Percentiles rank a stretch among this genome's conserved stretches.
phyloP scores from a whole-genome alignment of 306 rosid genomes.

The Morella rubra region DNA sequence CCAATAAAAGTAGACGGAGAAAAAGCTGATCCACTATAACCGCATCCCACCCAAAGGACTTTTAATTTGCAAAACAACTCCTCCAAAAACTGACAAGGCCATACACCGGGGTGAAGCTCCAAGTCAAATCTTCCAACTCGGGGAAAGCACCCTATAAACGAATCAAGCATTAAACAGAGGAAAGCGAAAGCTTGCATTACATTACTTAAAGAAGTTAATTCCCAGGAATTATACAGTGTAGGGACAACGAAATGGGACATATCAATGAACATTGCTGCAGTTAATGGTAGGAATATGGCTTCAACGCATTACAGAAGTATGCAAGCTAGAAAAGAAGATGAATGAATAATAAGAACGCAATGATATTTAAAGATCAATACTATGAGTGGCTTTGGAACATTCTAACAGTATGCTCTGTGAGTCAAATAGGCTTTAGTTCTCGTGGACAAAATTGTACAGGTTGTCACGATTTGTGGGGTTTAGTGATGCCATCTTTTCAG shows the following conservation, averaged over 20 bases:
- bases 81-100: neutral
- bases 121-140: neutral
- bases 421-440: no score
- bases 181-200: neutral
- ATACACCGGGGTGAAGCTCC: neutral
- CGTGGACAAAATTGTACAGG: no score
- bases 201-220: neutral
- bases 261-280: neutral
- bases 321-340: no score
- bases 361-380: no score
- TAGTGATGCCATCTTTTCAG: no score
- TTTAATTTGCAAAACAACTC: neutral
- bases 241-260: neutral
- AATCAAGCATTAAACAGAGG: neutral
- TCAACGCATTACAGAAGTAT: no score
- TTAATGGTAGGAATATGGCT: neutral
- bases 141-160: conserved; percentile 8
- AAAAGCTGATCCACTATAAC: neutral
- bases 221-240: neutral
- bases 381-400: no score
- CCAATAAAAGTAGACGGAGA: neutral
- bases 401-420: no score
- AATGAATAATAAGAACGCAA: no score
- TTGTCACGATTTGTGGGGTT: no score
- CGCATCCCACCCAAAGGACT: rapidly evolving